These are phyloP conservation scores for Myxozyma monticola DNA, from an alignment of 805 yeast genomes.

Conservation along the genomic window DNA sequence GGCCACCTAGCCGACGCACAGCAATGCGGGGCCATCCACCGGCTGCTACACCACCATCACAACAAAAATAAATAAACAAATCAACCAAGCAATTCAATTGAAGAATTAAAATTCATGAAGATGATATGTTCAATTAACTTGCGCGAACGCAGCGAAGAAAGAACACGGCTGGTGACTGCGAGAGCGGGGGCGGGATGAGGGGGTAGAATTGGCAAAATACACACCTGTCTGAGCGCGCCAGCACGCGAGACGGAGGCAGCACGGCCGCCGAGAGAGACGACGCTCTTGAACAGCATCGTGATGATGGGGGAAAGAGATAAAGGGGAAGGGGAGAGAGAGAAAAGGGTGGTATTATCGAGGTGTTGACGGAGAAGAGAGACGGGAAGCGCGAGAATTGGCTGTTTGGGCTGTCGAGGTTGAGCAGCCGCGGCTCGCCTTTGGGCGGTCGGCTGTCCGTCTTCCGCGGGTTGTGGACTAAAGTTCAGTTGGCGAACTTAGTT, in stretches of 20 bases:
- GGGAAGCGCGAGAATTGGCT: not conserved
- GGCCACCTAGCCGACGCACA: not conserved
- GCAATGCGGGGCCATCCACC: not conserved
- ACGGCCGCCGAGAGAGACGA: too few species aligned
- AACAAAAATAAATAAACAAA: not conserved
- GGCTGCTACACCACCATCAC: not conserved
- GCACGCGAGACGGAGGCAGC: too few species aligned
- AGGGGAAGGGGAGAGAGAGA: not conserved
- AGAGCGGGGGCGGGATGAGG: not conserved
- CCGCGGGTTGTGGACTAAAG: not conserved
- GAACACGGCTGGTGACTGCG: not conserved
- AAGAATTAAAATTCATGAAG: not conserved
- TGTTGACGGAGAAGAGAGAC: not conserved
- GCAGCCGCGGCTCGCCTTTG: not conserved
- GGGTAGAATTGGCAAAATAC: not conserved
- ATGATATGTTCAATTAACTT: not conserved
- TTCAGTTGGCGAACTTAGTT: not conserved
- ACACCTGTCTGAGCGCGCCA: slow-evolving; percentile 30
- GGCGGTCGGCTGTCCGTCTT: slow-evolving; percentile 7
- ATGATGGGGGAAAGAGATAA: slow-evolving; percentile 13
- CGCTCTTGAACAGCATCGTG: slow-evolving; percentile 16
- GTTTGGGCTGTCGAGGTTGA: not conserved
- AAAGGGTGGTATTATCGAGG: not conserved
- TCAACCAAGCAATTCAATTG: not conserved
- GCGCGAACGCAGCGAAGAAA: not conserved